phyloP scores from a whole-genome alignment of 208 protist species.

The Blechomonas ayalai region DNA sequence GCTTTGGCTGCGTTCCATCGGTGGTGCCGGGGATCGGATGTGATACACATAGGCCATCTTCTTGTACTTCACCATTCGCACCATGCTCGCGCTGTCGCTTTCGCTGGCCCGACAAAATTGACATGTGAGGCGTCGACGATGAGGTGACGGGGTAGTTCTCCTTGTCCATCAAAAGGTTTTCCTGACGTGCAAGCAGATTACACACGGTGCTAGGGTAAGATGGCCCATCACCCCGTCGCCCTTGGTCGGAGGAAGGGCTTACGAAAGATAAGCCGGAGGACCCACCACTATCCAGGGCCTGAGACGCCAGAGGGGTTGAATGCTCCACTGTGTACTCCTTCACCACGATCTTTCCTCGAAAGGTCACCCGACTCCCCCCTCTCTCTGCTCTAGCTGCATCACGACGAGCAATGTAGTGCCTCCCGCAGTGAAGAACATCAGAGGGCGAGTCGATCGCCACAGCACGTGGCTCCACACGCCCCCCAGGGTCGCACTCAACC shows the following conservation, averaged over 20 bases:
- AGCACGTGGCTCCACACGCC: conserved; percentile 50
- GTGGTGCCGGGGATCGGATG: background rate
- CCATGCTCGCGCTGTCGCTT: conserved; percentile 2
- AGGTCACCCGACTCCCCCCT: conserved; percentile 49
- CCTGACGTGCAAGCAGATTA: too few relatives aligned
- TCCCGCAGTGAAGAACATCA: conserved; percentile 62
- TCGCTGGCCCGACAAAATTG: too few relatives aligned
- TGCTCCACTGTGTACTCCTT: conserved; percentile 73
- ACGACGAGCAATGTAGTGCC: conserved; percentile 72
- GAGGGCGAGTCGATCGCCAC: conserved; percentile 80
- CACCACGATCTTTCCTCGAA: conserved; percentile 70
- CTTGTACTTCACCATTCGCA: background rate
- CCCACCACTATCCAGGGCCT: too few relatives aligned
- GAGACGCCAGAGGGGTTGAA: too few relatives aligned
- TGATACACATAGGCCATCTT: background rate
- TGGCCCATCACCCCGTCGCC: too few relatives aligned
- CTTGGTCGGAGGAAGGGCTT: too few relatives aligned
- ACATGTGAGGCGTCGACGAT: too few relatives aligned
- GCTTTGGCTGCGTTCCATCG: background rate
- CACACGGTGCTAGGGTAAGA: too few relatives aligned
- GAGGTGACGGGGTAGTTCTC: too few relatives aligned
- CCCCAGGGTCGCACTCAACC: conserved; percentile 67
- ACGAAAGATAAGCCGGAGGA: too few relatives aligned
- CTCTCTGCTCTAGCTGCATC: conserved; percentile 28
- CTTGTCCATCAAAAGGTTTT: too few relatives aligned